These are phyloP conservation scores for Leishmania turanica DNA, from an alignment of 208 protist species.

Conservation along the genomic window DNA sequence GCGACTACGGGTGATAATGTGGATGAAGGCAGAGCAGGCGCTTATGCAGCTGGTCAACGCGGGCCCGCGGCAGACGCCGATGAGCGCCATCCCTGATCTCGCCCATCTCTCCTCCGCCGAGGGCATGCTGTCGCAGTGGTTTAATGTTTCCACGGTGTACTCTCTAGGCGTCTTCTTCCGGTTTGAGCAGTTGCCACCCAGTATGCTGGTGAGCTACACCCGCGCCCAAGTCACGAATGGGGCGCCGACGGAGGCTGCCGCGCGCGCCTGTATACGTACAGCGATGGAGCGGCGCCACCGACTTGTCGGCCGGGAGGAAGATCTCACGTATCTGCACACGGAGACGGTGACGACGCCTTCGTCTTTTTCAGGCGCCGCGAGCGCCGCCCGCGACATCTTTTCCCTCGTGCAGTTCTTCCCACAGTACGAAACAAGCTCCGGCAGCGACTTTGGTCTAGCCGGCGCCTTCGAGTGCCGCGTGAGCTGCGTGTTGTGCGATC, in stretches of 20 bases:
- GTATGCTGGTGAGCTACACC: slow-evolving; percentile 13
- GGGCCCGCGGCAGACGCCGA: slow-evolving; percentile 10
- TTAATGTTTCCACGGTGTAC: slow-evolving; percentile 52
- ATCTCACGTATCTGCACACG: slow-evolving; percentile 48
- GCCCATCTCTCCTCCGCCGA: slow-evolving; percentile 41
- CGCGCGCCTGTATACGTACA: slow-evolving; percentile 30
- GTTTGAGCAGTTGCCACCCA: slow-evolving; percentile 34
- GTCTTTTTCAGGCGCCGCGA: background rate
- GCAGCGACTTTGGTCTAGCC: slow-evolving; percentile 39
- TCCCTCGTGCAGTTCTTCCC: slow-evolving; percentile 77
- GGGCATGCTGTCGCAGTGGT: slow-evolving; percentile 65
- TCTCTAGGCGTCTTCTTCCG: slow-evolving; percentile 67
- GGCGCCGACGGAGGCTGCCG: slow-evolving; percentile 33
- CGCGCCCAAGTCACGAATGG: slow-evolving; percentile 17
- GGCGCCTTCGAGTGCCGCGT: slow-evolving; percentile 78
- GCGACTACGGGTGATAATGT: slow-evolving; percentile 62
- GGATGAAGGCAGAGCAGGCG: slow-evolving; percentile 70
- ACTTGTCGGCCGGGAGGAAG: slow-evolving; percentile 40
- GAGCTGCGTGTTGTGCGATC: slow-evolving; percentile 60
- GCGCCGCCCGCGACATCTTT: background rate
- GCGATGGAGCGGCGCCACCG: slow-evolving; percentile 51
- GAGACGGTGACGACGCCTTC: slow-evolving; percentile 1
- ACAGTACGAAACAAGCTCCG: slow-evolving; percentile 28
- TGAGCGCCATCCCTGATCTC: slow-evolving; percentile 35
- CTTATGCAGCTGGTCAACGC: slow-evolving; percentile 42